Conservation (phyloP, 495 filamentous ascomycete species). For the Pyrenopolyporus hunteri region DNA sequence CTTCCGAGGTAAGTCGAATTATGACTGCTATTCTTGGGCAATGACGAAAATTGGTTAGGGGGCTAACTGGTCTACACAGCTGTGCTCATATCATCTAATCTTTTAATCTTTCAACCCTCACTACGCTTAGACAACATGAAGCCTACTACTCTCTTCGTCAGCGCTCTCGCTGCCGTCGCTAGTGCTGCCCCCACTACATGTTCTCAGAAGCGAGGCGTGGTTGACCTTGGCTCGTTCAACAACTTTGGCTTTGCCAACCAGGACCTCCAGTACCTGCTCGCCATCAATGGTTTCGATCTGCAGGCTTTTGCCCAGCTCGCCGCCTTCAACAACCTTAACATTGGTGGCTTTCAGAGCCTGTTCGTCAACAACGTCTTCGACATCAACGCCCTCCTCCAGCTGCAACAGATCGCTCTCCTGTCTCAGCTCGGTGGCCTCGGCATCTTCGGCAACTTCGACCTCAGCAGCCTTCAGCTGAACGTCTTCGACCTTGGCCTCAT, state of each 20-base stretch:
- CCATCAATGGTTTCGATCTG: constrained; percentile 52
- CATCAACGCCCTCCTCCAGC: constrained; percentile 47
- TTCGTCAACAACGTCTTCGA: constrained; percentile 48
- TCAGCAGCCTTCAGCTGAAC: constrained; percentile 46
- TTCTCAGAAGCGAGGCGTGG: constrained; percentile 40
- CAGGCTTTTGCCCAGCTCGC: constrained; percentile 48
- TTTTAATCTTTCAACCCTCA: constrained; percentile 44
- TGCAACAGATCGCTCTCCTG: constrained; percentile 52
- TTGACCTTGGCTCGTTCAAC: constrained; percentile 49
- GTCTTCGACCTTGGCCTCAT: constrained; percentile 51
- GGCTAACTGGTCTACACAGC: constrained; percentile 43
- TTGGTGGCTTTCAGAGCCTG: constrained; percentile 46
- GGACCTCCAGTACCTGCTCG: constrained; percentile 55
- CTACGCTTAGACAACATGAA: constrained; percentile 51
- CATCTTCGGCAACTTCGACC: constrained; percentile 53
- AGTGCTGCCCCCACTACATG: constrained; percentile 44
- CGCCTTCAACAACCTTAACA: constrained; percentile 51
- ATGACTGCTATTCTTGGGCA: neutral
- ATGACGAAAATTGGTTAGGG: neutral
- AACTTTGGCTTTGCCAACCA: constrained; percentile 50
- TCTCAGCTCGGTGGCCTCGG: constrained; percentile 50
- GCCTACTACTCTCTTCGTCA: constrained; percentile 48
- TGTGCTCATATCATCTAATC: constrained; percentile 55
- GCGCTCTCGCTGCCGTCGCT: constrained; percentile 49
- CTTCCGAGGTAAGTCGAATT: constrained; percentile 46